Percentiles rank a stretch among this genome's conserved stretches.
These are phyloP conservation scores for Halophytophthora polymorphica DNA, from an alignment of 352 stramenopile genomes.

Conservation along the genomic window DNA sequence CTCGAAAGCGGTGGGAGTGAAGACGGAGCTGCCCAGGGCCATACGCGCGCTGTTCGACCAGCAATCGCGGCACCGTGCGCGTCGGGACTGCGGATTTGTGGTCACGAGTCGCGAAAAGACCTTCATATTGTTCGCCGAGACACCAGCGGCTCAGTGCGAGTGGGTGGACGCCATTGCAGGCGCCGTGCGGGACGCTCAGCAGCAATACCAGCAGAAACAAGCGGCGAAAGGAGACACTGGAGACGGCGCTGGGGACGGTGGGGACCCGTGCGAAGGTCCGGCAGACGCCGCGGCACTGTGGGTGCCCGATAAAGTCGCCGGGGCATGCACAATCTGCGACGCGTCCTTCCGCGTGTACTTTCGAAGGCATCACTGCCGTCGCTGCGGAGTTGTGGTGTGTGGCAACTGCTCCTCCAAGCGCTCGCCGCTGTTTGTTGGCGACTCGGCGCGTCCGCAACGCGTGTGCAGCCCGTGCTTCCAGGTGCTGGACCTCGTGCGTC, in stretches of 20 bases:
- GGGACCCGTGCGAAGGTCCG: slow-evolving; percentile 37
- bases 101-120: slow-evolving; percentile 82
- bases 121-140: slow-evolving; percentile 70
- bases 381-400: slow-evolving; percentile 76
- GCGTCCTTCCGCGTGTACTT: slow-evolving; percentile 75
- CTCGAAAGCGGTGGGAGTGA: slow-evolving; percentile 71
- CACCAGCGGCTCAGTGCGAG: slow-evolving; percentile 34
- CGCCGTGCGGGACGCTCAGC: slow-evolving; percentile 57
- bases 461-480: slow-evolving; percentile 72
- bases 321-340: slow-evolving; percentile 63
- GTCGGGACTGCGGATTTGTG: slow-evolving; percentile 65
- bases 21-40: slow-evolving; percentile 47
- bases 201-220: slow-evolving; percentile 18
- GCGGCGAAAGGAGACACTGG: slow-evolving; percentile 8
- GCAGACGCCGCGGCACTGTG: slow-evolving; percentile 69
- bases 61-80: slow-evolving; percentile 30
- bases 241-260: slow-evolving; percentile 20
- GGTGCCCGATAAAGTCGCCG: slow-evolving; percentile 72
- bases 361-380: slow-evolving; percentile 74
- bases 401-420: slow-evolving; percentile 68
- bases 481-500: slow-evolving; percentile 63
- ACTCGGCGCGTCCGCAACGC: slow-evolving; percentile 56
- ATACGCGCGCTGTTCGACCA: slow-evolving; percentile 53
- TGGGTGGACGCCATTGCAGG: slow-evolving; percentile 59
- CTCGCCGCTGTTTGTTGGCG: slow-evolving; percentile 69